These are phyloP conservation scores for Amborella trichopoda DNA, from an alignment of 164 flowering plant species.

Conservation along the genomic window DNA sequence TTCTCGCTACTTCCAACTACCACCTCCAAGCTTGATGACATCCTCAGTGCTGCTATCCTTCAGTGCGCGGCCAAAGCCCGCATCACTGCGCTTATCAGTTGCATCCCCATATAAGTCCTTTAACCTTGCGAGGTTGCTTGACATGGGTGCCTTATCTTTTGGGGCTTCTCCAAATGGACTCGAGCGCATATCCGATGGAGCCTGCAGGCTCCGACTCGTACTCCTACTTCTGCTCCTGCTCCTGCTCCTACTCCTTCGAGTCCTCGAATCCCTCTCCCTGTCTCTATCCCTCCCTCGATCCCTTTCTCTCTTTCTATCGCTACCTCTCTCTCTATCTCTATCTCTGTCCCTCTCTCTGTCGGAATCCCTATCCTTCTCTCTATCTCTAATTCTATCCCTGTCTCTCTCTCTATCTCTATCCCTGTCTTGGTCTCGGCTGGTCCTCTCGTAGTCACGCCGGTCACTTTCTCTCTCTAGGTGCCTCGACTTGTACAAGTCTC, in stretches of 20 bases:
- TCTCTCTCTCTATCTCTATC: slow-evolving; percentile 11
- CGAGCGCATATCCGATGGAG: slow-evolving; percentile 17
- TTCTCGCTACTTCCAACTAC: slow-evolving; percentile 50
- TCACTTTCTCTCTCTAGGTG: background rate
- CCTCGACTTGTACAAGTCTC: slow-evolving; percentile 7
- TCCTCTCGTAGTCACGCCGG: slow-evolving; percentile 1
- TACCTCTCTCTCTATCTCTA: slow-evolving; percentile 22
- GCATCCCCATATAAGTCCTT: slow-evolving; percentile 78
- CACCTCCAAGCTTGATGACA: slow-evolving; percentile 88
- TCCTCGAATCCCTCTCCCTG: slow-evolving; percentile 26
- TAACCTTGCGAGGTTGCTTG: slow-evolving; percentile 81
- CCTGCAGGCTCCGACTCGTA: slow-evolving; percentile 36
- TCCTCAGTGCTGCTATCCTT: slow-evolving; percentile 54
- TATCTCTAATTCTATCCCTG: slow-evolving; percentile 15
- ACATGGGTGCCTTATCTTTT: slow-evolving; percentile 41
- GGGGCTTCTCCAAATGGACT: slow-evolving; percentile 33
- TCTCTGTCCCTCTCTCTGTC: slow-evolving; percentile 23
- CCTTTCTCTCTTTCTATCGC: slow-evolving; percentile 26
- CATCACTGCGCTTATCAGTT: slow-evolving; percentile 22
- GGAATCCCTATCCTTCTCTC: slow-evolving; percentile 16
- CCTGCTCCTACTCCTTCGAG: slow-evolving; percentile 38
- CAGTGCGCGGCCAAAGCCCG: slow-evolving; percentile 19
- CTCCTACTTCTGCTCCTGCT: slow-evolving; percentile 55
- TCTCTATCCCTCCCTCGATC: slow-evolving; percentile 12
- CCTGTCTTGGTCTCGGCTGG: slow-evolving; percentile 6